phyloP scores from a whole-genome alignment of 208 protist genomes.

The Balamuthia mandrillaris region DNA sequence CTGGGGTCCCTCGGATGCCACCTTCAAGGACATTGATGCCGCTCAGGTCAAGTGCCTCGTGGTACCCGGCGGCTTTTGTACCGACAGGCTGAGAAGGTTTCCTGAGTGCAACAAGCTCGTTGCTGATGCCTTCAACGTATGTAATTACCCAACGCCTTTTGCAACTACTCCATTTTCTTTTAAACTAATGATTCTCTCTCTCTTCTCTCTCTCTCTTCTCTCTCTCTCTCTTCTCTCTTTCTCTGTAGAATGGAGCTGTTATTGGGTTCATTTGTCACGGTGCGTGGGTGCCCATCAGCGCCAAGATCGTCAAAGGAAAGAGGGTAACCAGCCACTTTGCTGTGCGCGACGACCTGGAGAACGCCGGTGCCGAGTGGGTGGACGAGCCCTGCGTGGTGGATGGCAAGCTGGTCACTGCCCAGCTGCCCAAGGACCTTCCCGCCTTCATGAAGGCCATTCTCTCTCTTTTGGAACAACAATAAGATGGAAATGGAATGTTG shows the following conservation, averaged over 20 bases:
- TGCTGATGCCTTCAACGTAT: neutral
- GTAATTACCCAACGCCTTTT: neutral
- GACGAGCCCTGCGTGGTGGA: constrained; percentile 41
- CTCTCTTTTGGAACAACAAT: too few species aligned
- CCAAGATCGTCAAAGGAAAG: constrained; percentile 42
- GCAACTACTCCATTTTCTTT: neutral
- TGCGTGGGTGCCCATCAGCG: constrained; percentile 48
- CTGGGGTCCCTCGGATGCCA: constrained; percentile 32
- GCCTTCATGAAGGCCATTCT: constrained; percentile 48
- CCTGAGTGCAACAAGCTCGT: constrained; percentile 43
- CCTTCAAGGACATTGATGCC: constrained; percentile 30
- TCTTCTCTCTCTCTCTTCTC: neutral
- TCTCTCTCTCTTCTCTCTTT: neutral
- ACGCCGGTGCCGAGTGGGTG: constrained; percentile 43
- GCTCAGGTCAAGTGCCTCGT: constrained; percentile 28
- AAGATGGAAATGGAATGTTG: too few species aligned
- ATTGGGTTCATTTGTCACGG: constrained; percentile 51
- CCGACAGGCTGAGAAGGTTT: constrained; percentile 38
- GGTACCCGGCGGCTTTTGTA: constrained; percentile 50
- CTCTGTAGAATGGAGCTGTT: constrained; percentile 28
- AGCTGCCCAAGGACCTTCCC: constrained; percentile 40
- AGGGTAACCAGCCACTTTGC: constrained; percentile 24
- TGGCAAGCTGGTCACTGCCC: constrained; percentile 37
- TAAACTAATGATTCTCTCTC: too few species aligned
- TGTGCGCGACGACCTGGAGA: constrained; percentile 24